Base-by-base conservation (phyloP, 1,284 basidiomycete species). In the Trichosporon asahii region DNA sequence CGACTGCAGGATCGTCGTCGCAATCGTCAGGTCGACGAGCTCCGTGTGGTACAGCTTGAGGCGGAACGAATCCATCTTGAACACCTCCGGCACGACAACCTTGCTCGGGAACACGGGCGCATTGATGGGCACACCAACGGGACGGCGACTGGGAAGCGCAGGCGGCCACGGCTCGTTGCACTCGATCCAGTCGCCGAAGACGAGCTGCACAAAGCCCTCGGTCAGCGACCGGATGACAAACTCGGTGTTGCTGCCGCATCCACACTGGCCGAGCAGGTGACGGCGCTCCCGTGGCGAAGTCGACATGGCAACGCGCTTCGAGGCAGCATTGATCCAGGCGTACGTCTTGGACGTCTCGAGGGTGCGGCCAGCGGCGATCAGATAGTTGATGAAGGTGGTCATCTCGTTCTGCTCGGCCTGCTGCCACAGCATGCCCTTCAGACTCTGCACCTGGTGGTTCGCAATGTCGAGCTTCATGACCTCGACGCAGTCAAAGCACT, bases 401-500 rank as follows among this genome's bases (percentile, higher is more conserved):
- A 90, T 87, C 83, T 96, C 94, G 77, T 93, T 93, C 63, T 90
- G 88, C 49, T 90, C 89, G 0, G 94, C 91, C 40, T 90, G 90
- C 72, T 90, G 89, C 75, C 93, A 88, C 71, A 97, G 88, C 84
- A 90, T 93, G 18, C 93, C 92, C 68, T 93, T 90, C 18, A 95
- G 87, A 33, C 91, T 90, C 80, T 94, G 91, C 23, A 96, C 88
- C 84, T 96, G 94, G 83, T 96, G 94, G 80, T 97, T 97, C 49
- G 94, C 94, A 75, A 96, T 94, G 82, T 97, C 94, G 76, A 97
- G 87, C 86, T 95, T 95, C 94, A 97, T 96, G 75, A 95, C 87
- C 85, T 97, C 94, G 67, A 95, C 86, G 71, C 96, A 90, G 82
- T 95, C 94, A 80, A 97, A 90, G 84, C 92, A 94, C 86, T 90